Percentiles rank a stretch among this genome's conserved stretches.
Evolutionary conservation across 805 yeast genomes (phyloP).

Genomic region (Hanseniaspora taiwanica): DNA sequence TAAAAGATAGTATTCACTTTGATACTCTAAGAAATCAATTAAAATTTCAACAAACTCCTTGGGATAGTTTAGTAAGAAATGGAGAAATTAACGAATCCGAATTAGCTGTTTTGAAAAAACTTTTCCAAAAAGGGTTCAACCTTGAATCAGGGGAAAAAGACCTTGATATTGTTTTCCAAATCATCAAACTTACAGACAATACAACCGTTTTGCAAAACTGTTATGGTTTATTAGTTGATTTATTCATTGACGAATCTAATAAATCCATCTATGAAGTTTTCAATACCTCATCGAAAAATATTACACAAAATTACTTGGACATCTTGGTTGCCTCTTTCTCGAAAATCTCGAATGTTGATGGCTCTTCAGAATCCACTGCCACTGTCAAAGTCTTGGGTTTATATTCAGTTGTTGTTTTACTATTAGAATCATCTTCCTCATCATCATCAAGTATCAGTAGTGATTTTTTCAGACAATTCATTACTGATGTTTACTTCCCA

Average conservation of each 20-base stretch:
- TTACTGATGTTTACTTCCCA: background rate
- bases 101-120: constrained; percentile 32
- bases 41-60: constrained; percentile 71
- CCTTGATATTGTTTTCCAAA: constrained; percentile 6
- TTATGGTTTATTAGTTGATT: constrained; percentile 19
- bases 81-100: constrained; percentile 53
- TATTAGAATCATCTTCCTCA: too few relatives aligned
- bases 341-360: constrained; percentile 9
- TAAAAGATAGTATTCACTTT: constrained; percentile 53
- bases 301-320: background rate
- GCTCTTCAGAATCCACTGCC: constrained; percentile 8
- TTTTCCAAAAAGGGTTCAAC: constrained; percentile 20
- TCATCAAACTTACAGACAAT: constrained; percentile 12
- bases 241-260: constrained; percentile 14
- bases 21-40: constrained; percentile 53
- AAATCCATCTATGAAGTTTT: background rate
- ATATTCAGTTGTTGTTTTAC: background rate
- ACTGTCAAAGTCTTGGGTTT: background rate
- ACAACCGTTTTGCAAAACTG: constrained; percentile 19
- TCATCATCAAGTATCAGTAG: too few relatives aligned
- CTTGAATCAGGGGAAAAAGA: constrained; percentile 30
- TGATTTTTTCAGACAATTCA: background rate
- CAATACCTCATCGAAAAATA: background rate
- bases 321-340: constrained; percentile 13
- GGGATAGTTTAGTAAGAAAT: constrained; percentile 82